Conservation (phyloP, 2,329 filamentous ascomycete genomes). For the Paraphaeosphaeria sporulosa region DNA sequence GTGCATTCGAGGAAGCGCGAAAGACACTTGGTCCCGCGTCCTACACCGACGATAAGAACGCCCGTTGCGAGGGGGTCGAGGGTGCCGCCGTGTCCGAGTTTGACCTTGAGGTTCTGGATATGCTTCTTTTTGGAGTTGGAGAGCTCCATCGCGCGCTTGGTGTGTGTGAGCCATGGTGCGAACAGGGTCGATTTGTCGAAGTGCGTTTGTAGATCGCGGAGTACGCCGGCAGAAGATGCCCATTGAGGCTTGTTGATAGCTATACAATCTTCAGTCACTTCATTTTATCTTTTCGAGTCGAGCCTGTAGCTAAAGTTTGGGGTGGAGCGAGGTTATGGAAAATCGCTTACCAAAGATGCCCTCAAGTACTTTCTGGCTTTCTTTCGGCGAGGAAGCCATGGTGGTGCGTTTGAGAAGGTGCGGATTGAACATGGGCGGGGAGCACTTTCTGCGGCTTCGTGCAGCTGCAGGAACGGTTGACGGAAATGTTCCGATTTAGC, state of each 20-base stretch:
- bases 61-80: slow-evolving; percentile 94
- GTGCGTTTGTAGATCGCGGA: slow-evolving; percentile 83
- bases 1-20: slow-evolving; percentile 83
- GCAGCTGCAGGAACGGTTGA: slow-evolving; percentile 13
- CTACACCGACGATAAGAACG: slow-evolving; percentile 87
- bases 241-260: slow-evolving; percentile 92
- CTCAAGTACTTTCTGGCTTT: slow-evolving; percentile 61
- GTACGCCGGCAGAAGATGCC: slow-evolving; percentile 86
- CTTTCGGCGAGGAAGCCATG: slow-evolving; percentile 38
- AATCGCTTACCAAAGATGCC: slow-evolving; percentile 65
- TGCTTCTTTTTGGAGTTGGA: slow-evolving; percentile 64
- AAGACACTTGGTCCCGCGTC: slow-evolving; percentile 84
- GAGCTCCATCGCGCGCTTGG: slow-evolving; percentile 66
- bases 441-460: slow-evolving; percentile 9
- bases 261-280: slow-evolving; percentile 47
- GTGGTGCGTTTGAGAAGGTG: slow-evolving; percentile 21
- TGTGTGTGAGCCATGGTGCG: slow-evolving; percentile 74
- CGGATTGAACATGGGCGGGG: slow-evolving; percentile 32
- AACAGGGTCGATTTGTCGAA: slow-evolving; percentile 86
- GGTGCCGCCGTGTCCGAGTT: slow-evolving; percentile 95
- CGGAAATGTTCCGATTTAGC: slow-evolving; percentile 18
- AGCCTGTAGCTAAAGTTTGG: too few relatives aligned
- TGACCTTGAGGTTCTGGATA: slow-evolving; percentile 67
- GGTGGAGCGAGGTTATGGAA: too few relatives aligned
- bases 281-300: background rate